Base-by-base conservation (phyloP, 495 filamentous ascomycete species). In the Jackrogersella minutella region DNA sequence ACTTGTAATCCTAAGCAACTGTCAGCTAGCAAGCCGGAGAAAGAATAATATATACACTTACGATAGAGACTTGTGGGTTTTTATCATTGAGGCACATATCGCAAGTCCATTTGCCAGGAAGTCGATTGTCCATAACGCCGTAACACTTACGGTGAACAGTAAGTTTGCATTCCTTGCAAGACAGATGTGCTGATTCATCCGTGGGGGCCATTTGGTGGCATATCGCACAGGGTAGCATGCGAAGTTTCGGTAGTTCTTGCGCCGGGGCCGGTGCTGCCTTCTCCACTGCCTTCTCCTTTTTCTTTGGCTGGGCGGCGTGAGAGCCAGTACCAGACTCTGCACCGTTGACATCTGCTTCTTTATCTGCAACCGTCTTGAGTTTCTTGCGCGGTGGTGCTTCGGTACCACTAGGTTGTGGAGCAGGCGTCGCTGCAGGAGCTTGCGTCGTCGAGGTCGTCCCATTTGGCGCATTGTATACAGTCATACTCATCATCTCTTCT, bases 81-180 rank as follows among this genome's bases (percentile, higher is more conserved):
- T 92, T 90, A 70, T 99, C 95, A 73, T 99, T 99, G 10, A 87
- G 81, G 78, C 95, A 99, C 86, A 91, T 94, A 77, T 99, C 95
- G 76, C 95, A 99, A 16, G 91, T 83, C 95, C 95, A 99, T 77
- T 96, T 96, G 51, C 83, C 84, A 24, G 84, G 82, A 37, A 85
- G 85, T n/a, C 88, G 85, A 43, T 82, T 83, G 24, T 91, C 87
- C 1, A 85, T 76, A 28, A 98, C 83, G 14, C 95, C 95, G 75
- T 97, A 99, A 75, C 95, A 99, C 56, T 87, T 88, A 40, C 90
- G 88, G 74, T 99, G 95, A n/a, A 99, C 94, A 0, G 93, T 91
- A 69, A 99, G 80, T 44, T 91, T 89, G 74, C 95, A 99, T 69
- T 94, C 91, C 55, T 84, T 84, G 71, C 93, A 99, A 16, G 84